phyloP scores from a whole-genome alignment of 768 basidiomycete species.

The Daedalea quercina region DNA sequence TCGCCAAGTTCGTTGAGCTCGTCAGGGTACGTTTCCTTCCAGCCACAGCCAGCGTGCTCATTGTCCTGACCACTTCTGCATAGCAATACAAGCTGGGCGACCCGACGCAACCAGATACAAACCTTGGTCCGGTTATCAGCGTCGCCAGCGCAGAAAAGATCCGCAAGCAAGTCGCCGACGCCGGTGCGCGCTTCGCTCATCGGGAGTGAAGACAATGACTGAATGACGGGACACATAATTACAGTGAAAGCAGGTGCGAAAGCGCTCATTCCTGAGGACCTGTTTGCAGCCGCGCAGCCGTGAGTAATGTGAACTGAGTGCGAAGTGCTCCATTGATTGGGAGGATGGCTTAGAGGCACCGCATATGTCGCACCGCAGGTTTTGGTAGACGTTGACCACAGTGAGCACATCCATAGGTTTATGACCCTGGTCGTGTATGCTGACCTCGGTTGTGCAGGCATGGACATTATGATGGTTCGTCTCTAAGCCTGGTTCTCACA shows the following conservation, averaged over 20 bases:
- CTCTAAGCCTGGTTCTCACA: background rate
- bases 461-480: constrained; percentile 87
- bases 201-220: no score
- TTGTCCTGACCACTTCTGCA: background rate
- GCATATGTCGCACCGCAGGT: constrained; percentile 91
- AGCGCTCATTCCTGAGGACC: constrained; percentile 58
- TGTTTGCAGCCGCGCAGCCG: constrained; percentile 64
- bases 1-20: constrained; percentile 62
- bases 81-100: constrained; percentile 84
- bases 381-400: constrained; percentile 80
- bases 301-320: constrained; percentile 25
- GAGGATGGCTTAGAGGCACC: constrained; percentile 46
- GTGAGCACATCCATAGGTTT: constrained; percentile 38
- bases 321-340: constrained; percentile 3
- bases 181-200: constrained; percentile 40
- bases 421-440: background rate
- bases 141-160: constrained; percentile 81
- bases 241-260: constrained; percentile 75
- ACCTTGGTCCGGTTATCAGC: constrained; percentile 90
- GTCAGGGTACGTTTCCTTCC: constrained; percentile 43
- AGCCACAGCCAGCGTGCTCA: background rate
- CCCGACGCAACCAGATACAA: constrained; percentile 66
- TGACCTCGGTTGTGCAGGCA: constrained; percentile 38
- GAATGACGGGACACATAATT: background rate
- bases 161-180: constrained; percentile 80